Evolutionary conservation across 2,329 filamentous ascomycete species (phyloP).

Genomic region (Alternaria arborescens): DNA sequence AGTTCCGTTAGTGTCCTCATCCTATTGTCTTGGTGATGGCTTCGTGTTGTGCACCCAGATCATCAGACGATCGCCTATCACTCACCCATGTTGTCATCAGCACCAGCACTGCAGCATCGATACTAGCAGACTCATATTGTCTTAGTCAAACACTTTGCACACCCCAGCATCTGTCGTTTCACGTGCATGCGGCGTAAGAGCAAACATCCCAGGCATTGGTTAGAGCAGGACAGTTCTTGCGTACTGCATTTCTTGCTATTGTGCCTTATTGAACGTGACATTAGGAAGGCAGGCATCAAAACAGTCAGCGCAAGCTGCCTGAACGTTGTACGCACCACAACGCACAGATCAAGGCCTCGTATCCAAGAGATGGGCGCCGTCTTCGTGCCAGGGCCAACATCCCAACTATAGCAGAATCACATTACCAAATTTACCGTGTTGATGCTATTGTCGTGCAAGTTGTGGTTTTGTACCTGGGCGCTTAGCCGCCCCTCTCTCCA

Average conservation of each 20-base stretch:
- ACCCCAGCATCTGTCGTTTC: not conserved
- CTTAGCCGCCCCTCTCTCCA: not conserved
- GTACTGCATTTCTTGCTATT: not conserved
- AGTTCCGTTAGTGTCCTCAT: not conserved
- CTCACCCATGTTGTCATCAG: not conserved
- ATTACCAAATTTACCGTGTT: not conserved
- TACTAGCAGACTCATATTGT: not conserved
- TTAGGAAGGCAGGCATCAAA: not conserved
- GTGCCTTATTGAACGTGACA: not conserved
- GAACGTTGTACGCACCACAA: not conserved
- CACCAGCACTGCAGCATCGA: not conserved
- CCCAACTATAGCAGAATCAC: not conserved
- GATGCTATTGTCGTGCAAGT: not conserved
- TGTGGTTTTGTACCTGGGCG: not conserved
- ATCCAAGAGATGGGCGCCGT: too few species aligned
- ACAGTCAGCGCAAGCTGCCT: not conserved
- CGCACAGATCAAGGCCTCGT: not conserved
- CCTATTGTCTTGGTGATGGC: not conserved
- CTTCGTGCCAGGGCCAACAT: not conserved
- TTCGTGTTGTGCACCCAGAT: conserved; percentile 4
- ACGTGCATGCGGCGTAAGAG: not conserved
- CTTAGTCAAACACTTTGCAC: not conserved
- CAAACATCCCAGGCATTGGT: not conserved
- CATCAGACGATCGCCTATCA: not conserved
- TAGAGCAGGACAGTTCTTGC: not conserved